Base-by-base conservation (phyloP, 768 basidiomycete genomes). In the Lyophyllum shimeji region DNA sequence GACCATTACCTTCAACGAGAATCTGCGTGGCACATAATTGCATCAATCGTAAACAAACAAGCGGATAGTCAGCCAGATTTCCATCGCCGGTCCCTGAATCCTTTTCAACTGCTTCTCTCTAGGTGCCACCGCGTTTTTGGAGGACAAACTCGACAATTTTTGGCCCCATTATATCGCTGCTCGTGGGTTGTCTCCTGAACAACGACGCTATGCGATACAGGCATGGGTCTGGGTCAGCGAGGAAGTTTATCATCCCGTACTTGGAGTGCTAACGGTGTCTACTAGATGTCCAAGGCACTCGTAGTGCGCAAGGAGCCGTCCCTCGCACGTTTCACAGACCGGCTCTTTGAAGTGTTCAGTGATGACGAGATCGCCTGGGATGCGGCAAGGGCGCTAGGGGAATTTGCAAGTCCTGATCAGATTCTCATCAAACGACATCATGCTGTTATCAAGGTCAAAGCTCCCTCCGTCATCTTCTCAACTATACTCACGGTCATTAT, bases 41-140 rank as follows among this genome's bases (percentile, higher is more conserved):
- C 87, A 1, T 81, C 86, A 0, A 71, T 90, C n/a, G 70, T 94
- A 24, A 97, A 98, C 68, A 93, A 94, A 69, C 82, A 85, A 34
- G 75, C 77, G 9, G 78, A 85, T 39, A 85, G 95, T 93, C 46
- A 59, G 79, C 60, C 43, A 20, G 20, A 17, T 7, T 46, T 18
- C 9, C 23, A 21, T 45, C n/a, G 13, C 25, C 23, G n/a, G 46
- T 54, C 9, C 11, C 25, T 24, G 58, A 13, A 45, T 33, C 24
- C 25, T 12, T 17, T 48, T 42, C 29, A 11, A 34, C 33, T 20
- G 15, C 40, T 37, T 27, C 60, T 50, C 31, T 18, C 15, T 49
- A 89, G 87, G 80, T 46, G 63, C 84, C 7, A 64, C 69, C 0
- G 55, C 63, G 0, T 87, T 88, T 59, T 67, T 78, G 69, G 65